Conservation (phyloP, 352 stramenopile species). For the Phytophthora fragariae region DNA sequence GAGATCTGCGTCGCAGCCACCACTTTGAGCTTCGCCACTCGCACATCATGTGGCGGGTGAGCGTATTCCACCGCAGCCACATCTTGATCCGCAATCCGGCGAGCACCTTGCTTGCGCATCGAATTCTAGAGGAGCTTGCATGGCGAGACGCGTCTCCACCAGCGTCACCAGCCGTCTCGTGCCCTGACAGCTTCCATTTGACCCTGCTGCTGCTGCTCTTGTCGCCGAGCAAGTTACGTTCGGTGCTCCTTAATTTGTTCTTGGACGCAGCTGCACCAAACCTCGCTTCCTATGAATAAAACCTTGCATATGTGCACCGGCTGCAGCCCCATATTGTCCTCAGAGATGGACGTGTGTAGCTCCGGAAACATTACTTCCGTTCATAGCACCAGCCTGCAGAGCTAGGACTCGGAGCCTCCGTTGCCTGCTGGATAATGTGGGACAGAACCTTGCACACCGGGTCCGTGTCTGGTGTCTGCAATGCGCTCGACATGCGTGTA, state of each 20-base stretch:
- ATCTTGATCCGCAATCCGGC: constrained; percentile 61
- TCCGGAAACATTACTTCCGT: too few species aligned
- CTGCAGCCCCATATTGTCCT: too few species aligned
- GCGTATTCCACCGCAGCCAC: constrained; percentile 19
- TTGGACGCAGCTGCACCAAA: constrained; percentile 48
- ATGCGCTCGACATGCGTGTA: constrained; percentile 69
- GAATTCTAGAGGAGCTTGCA: constrained; percentile 50
- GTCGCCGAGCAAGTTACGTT: constrained; percentile 49
- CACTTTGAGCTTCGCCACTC: too few species aligned
- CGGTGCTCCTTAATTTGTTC: constrained; percentile 87
- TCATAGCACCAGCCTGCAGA: too few species aligned
- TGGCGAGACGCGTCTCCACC: constrained; percentile 17
- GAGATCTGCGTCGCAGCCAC: too few species aligned
- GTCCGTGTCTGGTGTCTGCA: constrained; percentile 68
- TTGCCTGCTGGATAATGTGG: constrained; percentile 44
- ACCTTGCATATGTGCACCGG: too few species aligned
- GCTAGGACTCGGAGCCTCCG: constrained; percentile 22
- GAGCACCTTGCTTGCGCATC: constrained; percentile 63
- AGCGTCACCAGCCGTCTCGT: constrained; percentile 29
- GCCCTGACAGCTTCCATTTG: constrained; percentile 31
- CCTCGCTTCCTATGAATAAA: too few species aligned
- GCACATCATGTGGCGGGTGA: too few species aligned
- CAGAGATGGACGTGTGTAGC: too few species aligned
- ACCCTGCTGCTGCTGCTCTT: constrained; percentile 40
- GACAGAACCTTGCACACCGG: constrained; percentile 67